Conservation (phyloP, 345 rosid species). For the Eucalyptus coolabah region DNA sequence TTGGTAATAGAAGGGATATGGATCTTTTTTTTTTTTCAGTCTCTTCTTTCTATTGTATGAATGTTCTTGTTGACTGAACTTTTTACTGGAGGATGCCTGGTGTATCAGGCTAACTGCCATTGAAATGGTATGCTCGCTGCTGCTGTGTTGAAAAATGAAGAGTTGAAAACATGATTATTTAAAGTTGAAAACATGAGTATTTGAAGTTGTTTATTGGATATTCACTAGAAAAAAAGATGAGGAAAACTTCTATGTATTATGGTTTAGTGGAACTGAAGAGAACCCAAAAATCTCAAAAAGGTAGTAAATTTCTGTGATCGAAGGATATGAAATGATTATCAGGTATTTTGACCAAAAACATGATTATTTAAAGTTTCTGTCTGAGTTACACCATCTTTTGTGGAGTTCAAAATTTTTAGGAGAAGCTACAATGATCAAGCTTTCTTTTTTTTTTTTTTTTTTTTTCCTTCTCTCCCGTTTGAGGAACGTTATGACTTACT, state of each 20-base stretch:
- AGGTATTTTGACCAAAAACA: background rate
- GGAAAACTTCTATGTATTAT: background rate
- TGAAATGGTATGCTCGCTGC: background rate
- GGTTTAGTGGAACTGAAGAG: background rate
- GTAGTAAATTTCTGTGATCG: background rate
- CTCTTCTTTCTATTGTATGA: background rate
- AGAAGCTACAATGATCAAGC: background rate
- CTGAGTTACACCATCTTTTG: background rate
- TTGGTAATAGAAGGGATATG: background rate
- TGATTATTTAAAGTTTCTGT: background rate
- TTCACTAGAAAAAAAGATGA: background rate
- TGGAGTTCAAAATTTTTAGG: background rate
- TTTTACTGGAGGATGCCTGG: background rate
- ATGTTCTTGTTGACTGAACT: background rate
- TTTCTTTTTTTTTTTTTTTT: background rate
- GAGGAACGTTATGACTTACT: background rate
- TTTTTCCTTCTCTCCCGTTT: background rate
- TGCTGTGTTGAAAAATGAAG: background rate
- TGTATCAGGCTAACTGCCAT: background rate
- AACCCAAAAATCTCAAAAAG: background rate
- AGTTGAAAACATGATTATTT: background rate
- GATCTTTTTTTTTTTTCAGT: background rate
- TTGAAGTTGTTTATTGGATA: background rate
- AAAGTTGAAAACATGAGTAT: background rate
- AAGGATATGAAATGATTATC: background rate